These are phyloP conservation scores for Quercus suber DNA, from an alignment of 306 rosid genomes.

Conservation along the genomic window DNA sequence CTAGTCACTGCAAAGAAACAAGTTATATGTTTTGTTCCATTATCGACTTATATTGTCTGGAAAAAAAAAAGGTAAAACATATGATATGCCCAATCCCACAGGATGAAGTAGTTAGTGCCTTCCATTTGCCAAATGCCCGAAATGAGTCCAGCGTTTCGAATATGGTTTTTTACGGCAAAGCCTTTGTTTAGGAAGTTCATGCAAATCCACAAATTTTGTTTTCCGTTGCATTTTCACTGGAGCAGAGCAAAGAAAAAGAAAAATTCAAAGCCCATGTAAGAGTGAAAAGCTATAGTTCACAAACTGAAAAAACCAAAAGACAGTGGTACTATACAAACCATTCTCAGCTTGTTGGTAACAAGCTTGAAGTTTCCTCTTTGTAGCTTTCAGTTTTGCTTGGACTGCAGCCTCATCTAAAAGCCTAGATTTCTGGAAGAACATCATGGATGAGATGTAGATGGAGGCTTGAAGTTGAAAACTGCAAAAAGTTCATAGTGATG, in stretches of 20 bases:
- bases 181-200: slow-evolving; percentile 47
- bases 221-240: slow-evolving; percentile 56
- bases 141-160: slow-evolving; percentile 26
- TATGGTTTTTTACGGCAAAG: slow-evolving; percentile 27
- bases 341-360: slow-evolving; percentile 52
- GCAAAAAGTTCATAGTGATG: not conserved
- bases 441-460: slow-evolving; percentile 6
- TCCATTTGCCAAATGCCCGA: slow-evolving; percentile 32
- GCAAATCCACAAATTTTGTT: slow-evolving; percentile 42
- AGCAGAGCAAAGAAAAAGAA: not conserved
- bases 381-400: slow-evolving; percentile 51
- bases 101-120: slow-evolving; percentile 24
- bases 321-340: slow-evolving; percentile 26
- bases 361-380: slow-evolving; percentile 59
- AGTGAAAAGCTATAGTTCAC: not conserved
- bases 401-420: slow-evolving; percentile 30
- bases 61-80: not conserved
- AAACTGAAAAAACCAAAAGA: not conserved
- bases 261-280: not conserved
- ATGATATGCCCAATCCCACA: not conserved
- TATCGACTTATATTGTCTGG: not conserved
- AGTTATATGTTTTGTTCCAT: not conserved
- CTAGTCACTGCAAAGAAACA: not conserved
- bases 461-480: not conserved
- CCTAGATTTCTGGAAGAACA: slow-evolving; percentile 25